A percentile compares a stretch with the other conserved stretches of the same genome.
phyloP scores from a whole-genome alignment of 116 monocot species.

The Dioscorea cayenensis region DNA sequence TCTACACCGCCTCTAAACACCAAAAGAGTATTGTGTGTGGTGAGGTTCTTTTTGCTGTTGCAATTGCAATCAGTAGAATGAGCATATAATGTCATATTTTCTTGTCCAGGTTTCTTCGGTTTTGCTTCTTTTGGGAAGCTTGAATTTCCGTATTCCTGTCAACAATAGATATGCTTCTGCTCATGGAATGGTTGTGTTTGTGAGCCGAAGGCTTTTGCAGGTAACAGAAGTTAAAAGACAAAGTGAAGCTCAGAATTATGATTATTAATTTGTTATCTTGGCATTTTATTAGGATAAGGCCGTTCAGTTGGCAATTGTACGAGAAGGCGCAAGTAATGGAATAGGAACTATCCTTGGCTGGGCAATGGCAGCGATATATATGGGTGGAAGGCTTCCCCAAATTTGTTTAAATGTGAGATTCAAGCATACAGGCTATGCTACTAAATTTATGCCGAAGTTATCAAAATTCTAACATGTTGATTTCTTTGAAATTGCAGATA shows the following conservation, averaged over 20 bases:
- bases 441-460: neutral
- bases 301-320: neutral
- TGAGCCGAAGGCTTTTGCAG: constrained; percentile 51
- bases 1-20: constrained; percentile 28
- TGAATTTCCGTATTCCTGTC: constrained; percentile 2
- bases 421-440: neutral
- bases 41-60: constrained; percentile 12
- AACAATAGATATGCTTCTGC: constrained; percentile 1
- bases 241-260: neutral
- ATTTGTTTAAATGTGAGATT: constrained; percentile 74
- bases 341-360: constrained; percentile 69
- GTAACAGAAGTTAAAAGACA: constrained; percentile 10
- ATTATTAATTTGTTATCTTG: neutral
- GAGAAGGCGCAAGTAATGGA: constrained; percentile 32
- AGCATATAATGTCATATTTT: neutral
- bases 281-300: constrained; percentile 9
- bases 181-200: constrained; percentile 31
- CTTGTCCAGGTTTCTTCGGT: constrained; percentile 37
- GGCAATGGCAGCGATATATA: constrained; percentile 80
- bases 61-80: neutral
- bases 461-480: constrained; percentile 1
- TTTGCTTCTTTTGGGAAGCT: constrained; percentile 21
- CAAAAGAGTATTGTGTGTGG: constrained; percentile 60
- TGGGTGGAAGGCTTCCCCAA: constrained; percentile 85
- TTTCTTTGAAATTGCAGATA: constrained; percentile 34